Evolutionary conservation across 495 filamentous ascomycete genomes (phyloP).

Genomic region (Penicillium salamii): DNA sequence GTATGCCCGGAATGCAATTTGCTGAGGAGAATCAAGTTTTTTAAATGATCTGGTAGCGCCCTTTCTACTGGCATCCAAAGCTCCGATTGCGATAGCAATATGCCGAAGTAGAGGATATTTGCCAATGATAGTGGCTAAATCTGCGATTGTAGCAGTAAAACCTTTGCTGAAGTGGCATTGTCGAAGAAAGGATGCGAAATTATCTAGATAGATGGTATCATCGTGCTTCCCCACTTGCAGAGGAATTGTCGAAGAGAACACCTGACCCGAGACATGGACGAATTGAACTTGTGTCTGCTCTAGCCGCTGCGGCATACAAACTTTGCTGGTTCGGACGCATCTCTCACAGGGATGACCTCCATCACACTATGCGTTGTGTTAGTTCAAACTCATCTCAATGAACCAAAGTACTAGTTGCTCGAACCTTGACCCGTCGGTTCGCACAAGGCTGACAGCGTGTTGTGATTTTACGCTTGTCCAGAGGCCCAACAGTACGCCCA

Average conservation of each 20-base stretch:
- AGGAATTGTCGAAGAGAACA: neutral
- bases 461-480: conserved; percentile 6
- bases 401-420: neutral
- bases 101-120: conserved; percentile 3
- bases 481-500: conserved; percentile 1
- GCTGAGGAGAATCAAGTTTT: neutral
- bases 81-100: conserved; percentile 4
- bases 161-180: conserved; percentile 1
- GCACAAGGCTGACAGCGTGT: conserved; percentile 5
- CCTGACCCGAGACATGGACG: conserved; percentile 2
- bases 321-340: conserved; percentile 1
- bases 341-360: conserved; percentile 1
- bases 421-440: conserved; percentile 2
- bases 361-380: neutral
- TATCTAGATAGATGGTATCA: conserved; percentile 1
- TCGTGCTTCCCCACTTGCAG: conserved; percentile 1
- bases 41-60: conserved; percentile 1
- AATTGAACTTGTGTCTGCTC: conserved; percentile 2
- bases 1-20: conserved; percentile 3
- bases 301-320: neutral
- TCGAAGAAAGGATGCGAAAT: conserved; percentile 3
- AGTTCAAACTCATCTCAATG: conserved; percentile 1
- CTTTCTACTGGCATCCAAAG: conserved; percentile 5
- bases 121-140: conserved; percentile 3
- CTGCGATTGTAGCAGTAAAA: conserved; percentile 1